Percentiles rank a stretch among this genome's conserved stretches.
phyloP scores from a whole-genome alignment of 345 rosid genomes.

The Brassica cretica region DNA sequence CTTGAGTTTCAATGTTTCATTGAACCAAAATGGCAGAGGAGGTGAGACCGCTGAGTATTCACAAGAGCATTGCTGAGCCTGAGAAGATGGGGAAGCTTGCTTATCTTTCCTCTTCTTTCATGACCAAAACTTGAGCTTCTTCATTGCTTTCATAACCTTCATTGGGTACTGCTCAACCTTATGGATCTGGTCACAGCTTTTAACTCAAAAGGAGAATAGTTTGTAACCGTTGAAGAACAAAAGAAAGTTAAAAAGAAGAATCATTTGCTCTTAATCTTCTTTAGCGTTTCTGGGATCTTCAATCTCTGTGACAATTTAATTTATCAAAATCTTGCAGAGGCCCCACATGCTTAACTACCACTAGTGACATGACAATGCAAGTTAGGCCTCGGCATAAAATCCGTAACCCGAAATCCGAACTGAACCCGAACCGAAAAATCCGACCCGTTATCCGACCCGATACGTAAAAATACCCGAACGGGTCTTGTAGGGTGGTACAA shows the following conservation, averaged over 20 bases:
- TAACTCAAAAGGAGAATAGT: constrained; percentile 1
- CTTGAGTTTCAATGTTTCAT: constrained; percentile 18
- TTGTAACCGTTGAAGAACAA: constrained; percentile 28
- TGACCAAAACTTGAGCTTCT: constrained; percentile 63
- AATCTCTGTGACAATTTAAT: constrained; percentile 47
- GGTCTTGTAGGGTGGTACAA: too few species aligned
- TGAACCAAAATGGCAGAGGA: constrained; percentile 58
- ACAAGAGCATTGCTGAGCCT: constrained; percentile 34
- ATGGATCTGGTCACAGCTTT: background rate
- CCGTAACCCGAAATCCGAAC: too few species aligned
- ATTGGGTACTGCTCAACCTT: constrained; percentile 11
- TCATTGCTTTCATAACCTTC: constrained; percentile 57
- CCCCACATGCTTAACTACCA: constrained; percentile 14
- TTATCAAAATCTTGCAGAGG: constrained; percentile 17
- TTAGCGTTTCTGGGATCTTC: constrained; percentile 27
- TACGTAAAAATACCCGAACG: too few species aligned
- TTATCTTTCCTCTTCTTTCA: constrained; percentile 44
- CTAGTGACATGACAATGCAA: constrained; percentile 1
- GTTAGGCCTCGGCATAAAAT: too few species aligned
- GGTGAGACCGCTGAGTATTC: constrained; percentile 46
- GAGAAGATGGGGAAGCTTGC: constrained; percentile 11
- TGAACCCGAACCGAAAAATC: too few species aligned
- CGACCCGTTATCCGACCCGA: too few species aligned
- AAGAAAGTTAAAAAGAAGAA: background rate
- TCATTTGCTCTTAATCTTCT: background rate